Evolutionary conservation across 164 flowering plant species (phyloP).

Genomic region (Umbilicus rupestris): DNA sequence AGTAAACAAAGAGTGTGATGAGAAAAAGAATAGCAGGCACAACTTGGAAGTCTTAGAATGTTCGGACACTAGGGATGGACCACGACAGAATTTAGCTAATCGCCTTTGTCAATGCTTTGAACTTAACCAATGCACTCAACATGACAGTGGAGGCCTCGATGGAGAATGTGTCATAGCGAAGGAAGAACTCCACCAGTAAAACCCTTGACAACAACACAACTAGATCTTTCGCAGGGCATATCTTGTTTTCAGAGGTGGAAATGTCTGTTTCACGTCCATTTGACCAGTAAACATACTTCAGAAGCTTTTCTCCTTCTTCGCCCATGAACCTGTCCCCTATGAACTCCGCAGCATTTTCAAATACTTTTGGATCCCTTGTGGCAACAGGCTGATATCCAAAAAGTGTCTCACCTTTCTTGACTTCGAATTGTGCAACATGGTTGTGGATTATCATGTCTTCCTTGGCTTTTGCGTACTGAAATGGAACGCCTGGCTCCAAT

Average conservation of each 20-base stretch:
- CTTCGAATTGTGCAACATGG: conserved; percentile 37
- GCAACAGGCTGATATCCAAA: conserved; percentile 53
- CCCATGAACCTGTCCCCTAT: conserved; percentile 41
- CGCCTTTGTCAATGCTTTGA: conserved; percentile 21
- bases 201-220: conserved; percentile 31
- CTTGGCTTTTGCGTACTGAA: conserved; percentile 46
- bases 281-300: conserved; percentile 52
- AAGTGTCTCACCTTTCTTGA: conserved; percentile 51
- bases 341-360: conserved; percentile 35
- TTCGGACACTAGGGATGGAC: not conserved
- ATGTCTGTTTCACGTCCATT: conserved; percentile 40
- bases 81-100: not conserved
- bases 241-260: conserved; percentile 32
- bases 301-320: conserved; percentile 30
- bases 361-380: conserved; percentile 41
- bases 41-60: not conserved
- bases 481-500: conserved; percentile 49
- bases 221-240: conserved; percentile 39
- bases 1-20: not conserved
- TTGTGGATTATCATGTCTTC: conserved; percentile 32
- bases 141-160: conserved; percentile 8
- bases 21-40: not conserved
- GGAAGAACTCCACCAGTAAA: conserved; percentile 34
- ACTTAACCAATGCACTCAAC: conserved; percentile 13
- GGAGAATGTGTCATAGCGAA: conserved; percentile 38